Percentiles rank a stretch among this genome's conserved stretches.
phyloP scores from a whole-genome alignment of 257 asterid genomes.

The Rauvolfia tetraphylla region DNA sequence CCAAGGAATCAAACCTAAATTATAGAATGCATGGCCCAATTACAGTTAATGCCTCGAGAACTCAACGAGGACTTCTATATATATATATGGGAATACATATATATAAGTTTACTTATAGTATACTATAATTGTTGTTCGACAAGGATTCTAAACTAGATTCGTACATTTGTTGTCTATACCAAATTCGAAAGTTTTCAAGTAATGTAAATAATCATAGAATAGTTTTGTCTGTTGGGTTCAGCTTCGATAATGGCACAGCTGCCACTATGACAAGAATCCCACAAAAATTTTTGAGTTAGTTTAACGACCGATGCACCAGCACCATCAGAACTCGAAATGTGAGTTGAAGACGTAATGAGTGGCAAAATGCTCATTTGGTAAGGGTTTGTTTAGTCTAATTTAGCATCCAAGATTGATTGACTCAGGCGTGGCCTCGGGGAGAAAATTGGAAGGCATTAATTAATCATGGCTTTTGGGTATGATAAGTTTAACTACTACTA shows the following conservation, averaged over 20 bases:
- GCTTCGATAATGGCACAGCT: conserved; percentile 6
- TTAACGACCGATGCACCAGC: conserved; percentile 4
- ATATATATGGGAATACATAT: too few relatives aligned
- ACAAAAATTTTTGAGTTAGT: conserved; percentile 7
- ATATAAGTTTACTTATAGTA: not conserved
- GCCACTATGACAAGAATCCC: conserved; percentile 19
- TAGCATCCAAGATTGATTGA: conserved; percentile 4
- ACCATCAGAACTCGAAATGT: not conserved
- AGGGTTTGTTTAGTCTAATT: not conserved
- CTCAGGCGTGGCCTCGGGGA: not conserved
- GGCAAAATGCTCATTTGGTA: not conserved
- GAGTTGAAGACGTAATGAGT: conserved; percentile 9
- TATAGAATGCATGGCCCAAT: not conserved
- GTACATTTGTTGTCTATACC: not conserved
- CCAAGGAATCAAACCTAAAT: not conserved
- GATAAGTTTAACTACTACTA: conserved; percentile 18
- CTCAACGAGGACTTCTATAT: too few relatives aligned
- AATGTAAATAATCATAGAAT: not conserved
- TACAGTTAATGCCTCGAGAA: conserved; percentile 7
- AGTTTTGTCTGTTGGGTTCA: not conserved
- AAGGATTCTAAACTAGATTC: conserved; percentile 15
- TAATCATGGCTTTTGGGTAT: conserved; percentile 3
- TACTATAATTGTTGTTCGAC: conserved; percentile 2
- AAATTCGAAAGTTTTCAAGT: not conserved
- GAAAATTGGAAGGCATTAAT: conserved; percentile 2